A percentile compares a stretch with the other conserved stretches of the same genome.
Evolutionary conservation across 805 yeast genomes (phyloP).

Genomic region (Sugiyamaella americana): DNA sequence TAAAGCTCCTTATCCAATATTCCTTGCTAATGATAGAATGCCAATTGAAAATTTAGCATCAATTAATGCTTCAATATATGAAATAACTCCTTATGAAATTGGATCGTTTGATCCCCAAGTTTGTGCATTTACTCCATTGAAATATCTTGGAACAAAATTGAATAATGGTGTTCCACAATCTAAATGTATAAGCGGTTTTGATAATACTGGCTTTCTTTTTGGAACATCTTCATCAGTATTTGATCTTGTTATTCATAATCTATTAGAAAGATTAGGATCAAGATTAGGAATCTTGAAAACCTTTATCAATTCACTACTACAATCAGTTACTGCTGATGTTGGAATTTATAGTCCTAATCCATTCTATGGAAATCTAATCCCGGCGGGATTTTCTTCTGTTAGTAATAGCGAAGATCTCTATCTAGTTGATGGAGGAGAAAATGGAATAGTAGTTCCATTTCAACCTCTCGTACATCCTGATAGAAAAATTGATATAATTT

Average conservation of each 20-base stretch:
- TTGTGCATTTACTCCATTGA: constrained; percentile 54
- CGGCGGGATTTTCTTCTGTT: background rate
- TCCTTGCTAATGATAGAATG: constrained; percentile 41
- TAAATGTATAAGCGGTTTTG: constrained; percentile 61
- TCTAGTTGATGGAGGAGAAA: constrained; percentile 73
- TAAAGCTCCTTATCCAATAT: constrained; percentile 58
- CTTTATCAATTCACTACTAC: constrained; percentile 4
- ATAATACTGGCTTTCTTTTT: constrained; percentile 72
- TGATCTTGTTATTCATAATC: constrained; percentile 40
- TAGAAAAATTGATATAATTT: constrained; percentile 55
- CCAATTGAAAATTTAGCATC: constrained; percentile 44
- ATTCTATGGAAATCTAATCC: constrained; percentile 30
- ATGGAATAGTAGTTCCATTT: constrained; percentile 57
- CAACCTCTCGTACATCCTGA: constrained; percentile 56
- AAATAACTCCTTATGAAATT: constrained; percentile 53
- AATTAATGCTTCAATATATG: constrained; percentile 54
- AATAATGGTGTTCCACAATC: constrained; percentile 49
- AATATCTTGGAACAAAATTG: constrained; percentile 64
- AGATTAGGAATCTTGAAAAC: too few relatives aligned
- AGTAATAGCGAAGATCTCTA: constrained; percentile 36
- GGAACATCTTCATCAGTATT: constrained; percentile 80
- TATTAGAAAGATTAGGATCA: background rate
- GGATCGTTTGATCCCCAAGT: constrained; percentile 87
- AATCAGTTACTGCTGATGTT: constrained; percentile 44
- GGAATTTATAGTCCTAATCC: constrained; percentile 75